Conservation (phyloP, 495 filamentous ascomycete genomes). For the Xylaria grammica region DNA sequence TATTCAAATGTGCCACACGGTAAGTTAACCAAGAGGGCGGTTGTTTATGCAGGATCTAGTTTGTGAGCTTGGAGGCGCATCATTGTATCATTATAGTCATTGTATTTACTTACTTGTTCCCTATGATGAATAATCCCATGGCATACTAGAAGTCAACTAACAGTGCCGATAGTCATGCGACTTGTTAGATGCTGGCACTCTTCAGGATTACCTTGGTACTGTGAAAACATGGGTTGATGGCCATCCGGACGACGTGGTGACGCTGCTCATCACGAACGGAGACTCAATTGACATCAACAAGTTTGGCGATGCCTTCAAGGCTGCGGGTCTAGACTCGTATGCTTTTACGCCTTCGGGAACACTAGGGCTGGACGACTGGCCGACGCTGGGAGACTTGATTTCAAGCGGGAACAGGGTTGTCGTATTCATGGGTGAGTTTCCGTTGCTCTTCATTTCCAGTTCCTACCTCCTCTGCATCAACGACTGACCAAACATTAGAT, state of each 20-base stretch:
- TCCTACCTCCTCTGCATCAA: background rate
- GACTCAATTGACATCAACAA: constrained; percentile 65
- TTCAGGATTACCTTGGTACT: constrained; percentile 65
- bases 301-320: constrained; percentile 63
- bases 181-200: constrained; percentile 70
- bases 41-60: background rate
- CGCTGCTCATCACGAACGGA: constrained; percentile 77
- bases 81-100: background rate
- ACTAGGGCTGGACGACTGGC: constrained; percentile 74
- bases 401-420: constrained; percentile 47
- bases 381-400: constrained; percentile 74
- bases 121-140: background rate
- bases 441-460: background rate
- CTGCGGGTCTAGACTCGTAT: constrained; percentile 64
- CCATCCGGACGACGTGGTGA: constrained; percentile 80
- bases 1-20: constrained; percentile 64
- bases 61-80: background rate
- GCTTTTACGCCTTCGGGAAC: constrained; percentile 68
- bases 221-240: constrained; percentile 70
- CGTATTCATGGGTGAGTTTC: constrained; percentile 46
- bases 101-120: background rate
- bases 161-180: constrained; percentile 56
- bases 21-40: background rate
- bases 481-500: constrained; percentile 47
- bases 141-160: background rate